Conservation (phyloP, 2,329 filamentous ascomycete species). For the Kalaharituber pfeilii region DNA sequence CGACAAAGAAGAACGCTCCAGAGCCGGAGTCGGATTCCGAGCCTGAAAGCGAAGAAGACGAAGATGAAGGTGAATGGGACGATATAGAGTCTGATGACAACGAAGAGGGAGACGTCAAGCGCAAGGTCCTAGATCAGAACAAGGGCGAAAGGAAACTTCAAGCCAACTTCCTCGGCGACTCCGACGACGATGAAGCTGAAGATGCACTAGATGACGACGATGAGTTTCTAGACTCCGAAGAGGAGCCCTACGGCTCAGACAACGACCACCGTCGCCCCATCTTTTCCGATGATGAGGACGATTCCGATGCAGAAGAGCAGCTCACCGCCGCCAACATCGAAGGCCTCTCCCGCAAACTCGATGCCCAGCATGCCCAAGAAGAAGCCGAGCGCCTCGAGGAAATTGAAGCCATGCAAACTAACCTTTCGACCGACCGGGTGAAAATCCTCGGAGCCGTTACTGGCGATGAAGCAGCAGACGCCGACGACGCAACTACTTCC, state of each 20-base stretch:
- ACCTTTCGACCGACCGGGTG: conserved; percentile 57
- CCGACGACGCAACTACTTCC: conserved; percentile 40
- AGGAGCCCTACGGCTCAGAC: conserved; percentile 43
- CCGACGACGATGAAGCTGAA: conserved; percentile 27
- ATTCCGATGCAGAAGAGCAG: conserved; percentile 73
- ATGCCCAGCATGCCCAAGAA: conserved; percentile 57
- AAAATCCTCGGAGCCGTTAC: conserved; percentile 40
- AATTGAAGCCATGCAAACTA: conserved; percentile 67
- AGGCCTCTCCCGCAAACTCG: conserved; percentile 70
- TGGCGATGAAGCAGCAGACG: conserved; percentile 43
- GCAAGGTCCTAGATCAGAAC: not conserved
- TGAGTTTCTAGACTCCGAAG: conserved; percentile 40
- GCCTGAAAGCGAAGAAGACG: conserved; percentile 29
- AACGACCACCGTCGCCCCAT: conserved; percentile 45
- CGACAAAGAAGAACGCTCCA: conserved; percentile 30
- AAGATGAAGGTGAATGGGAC: conserved; percentile 27
- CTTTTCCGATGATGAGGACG: conserved; percentile 90
- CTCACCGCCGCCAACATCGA: conserved; percentile 93
- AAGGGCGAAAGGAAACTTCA: conserved; percentile 4
- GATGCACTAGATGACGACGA: conserved; percentile 26
- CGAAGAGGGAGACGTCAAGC: conserved; percentile 31
- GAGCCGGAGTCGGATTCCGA: conserved; percentile 31
- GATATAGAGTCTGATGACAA: conserved; percentile 35
- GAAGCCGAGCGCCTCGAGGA: conserved; percentile 72
- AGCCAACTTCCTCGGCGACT: conserved; percentile 19